These are phyloP conservation scores for Phytophthora chlamydospora DNA, from an alignment of 352 stramenopile species.

Conservation along the genomic window DNA sequence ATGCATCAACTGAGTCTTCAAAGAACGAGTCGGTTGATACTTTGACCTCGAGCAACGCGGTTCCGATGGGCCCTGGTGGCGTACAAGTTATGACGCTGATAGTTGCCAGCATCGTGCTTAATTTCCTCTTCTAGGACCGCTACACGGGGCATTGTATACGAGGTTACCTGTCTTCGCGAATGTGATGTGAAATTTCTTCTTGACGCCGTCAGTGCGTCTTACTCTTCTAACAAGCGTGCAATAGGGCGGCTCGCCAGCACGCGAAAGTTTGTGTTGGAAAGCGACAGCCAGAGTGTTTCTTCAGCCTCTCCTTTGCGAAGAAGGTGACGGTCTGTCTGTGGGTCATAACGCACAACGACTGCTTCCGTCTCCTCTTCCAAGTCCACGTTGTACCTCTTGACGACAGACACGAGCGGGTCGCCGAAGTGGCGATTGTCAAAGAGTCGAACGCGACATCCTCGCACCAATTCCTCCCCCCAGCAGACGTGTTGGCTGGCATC, in stretches of 20 bases:
- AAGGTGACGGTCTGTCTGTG: slow-evolving; percentile 43
- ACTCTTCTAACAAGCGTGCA: slow-evolving; percentile 31
- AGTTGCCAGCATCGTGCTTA: neutral
- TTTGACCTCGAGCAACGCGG: slow-evolving; percentile 8
- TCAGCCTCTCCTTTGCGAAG: slow-evolving; percentile 54
- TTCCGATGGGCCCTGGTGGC: neutral
- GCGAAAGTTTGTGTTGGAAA: slow-evolving; percentile 56
- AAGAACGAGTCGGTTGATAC: slow-evolving; percentile 16
- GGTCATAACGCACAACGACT: slow-evolving; percentile 54
- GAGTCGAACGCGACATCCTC: slow-evolving; percentile 52
- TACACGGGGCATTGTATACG: slow-evolving; percentile 18
- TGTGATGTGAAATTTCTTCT: slow-evolving; percentile 7
- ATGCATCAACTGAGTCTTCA: neutral
- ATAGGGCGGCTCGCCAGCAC: slow-evolving; percentile 42
- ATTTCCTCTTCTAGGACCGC: slow-evolving; percentile 4
- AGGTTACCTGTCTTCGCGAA: slow-evolving; percentile 14
- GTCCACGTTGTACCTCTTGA: slow-evolving; percentile 42
- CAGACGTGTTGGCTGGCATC: slow-evolving; percentile 66
- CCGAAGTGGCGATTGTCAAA: slow-evolving; percentile 52
- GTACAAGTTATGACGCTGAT: neutral
- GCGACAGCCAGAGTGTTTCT: slow-evolving; percentile 53
- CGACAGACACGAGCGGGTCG: slow-evolving; percentile 38
- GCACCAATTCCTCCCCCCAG: slow-evolving; percentile 68
- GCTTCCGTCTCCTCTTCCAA: slow-evolving; percentile 60
- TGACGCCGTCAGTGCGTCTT: neutral